Conservation (phyloP, 345 rosid genomes). For the Eucalyptus camaldulensis region DNA sequence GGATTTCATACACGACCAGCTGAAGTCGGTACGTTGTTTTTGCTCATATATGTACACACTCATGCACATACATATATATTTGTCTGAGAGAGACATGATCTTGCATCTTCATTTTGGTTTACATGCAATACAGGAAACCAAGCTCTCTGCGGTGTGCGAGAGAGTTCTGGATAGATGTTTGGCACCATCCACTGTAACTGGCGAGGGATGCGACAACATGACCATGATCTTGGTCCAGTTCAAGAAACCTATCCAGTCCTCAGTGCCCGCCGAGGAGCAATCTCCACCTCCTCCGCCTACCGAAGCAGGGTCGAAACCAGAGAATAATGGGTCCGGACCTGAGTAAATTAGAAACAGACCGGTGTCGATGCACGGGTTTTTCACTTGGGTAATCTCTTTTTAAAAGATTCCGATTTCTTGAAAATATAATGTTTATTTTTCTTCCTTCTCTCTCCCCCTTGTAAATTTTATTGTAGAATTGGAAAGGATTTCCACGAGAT, state of each 20-base stretch:
- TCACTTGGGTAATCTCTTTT: background rate
- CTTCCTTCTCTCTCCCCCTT: background rate
- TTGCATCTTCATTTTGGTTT: background rate
- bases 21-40: constrained; percentile 31
- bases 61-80: background rate
- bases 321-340: background rate
- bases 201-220: constrained; percentile 99
- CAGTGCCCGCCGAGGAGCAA: background rate
- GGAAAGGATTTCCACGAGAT: background rate
- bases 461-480: background rate
- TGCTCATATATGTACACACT: background rate
- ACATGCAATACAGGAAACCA: constrained; percentile 44
- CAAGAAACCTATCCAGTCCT: constrained; percentile 23
- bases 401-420: background rate
- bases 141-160: constrained; percentile 72
- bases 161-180: constrained; percentile 73
- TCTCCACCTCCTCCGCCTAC: background rate
- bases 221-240: constrained; percentile 87
- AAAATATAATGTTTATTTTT: background rate
- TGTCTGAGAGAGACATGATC: background rate
- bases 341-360: background rate
- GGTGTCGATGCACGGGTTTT: background rate
- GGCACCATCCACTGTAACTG: constrained; percentile 68
- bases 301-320: background rate
- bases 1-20: constrained; percentile 79